Evolutionary conservation across 306 rosid genomes (phyloP).

Genomic region (Pyrus betulifolia): DNA sequence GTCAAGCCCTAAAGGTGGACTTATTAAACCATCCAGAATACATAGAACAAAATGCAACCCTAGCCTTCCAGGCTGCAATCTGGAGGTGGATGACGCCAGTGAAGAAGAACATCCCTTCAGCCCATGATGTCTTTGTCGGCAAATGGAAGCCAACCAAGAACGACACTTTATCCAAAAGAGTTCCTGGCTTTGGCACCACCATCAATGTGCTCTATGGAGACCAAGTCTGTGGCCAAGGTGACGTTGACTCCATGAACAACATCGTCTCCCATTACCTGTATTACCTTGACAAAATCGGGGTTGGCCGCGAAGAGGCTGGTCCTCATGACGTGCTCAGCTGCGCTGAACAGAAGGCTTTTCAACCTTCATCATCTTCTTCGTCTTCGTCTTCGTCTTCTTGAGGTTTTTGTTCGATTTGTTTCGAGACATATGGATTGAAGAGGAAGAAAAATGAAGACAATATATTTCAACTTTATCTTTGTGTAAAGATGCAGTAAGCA

Average conservation of each 20-base stretch:
- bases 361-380: constrained; percentile 42
- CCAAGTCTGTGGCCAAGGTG: constrained; percentile 63
- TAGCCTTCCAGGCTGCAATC: constrained; percentile 92
- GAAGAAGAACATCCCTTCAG: constrained; percentile 71
- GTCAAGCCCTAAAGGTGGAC: constrained; percentile 67
- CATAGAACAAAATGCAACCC: constrained; percentile 82
- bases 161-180: constrained; percentile 59
- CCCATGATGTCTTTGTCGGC: constrained; percentile 83
- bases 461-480: background rate
- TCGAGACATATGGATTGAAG: background rate
- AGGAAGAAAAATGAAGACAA: background rate
- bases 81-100: constrained; percentile 89
- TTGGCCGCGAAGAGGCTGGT: constrained; percentile 72
- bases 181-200: constrained; percentile 86
- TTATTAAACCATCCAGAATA: constrained; percentile 81
- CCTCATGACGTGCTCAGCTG: constrained; percentile 58
- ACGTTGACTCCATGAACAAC: constrained; percentile 63
- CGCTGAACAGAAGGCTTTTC: constrained; percentile 54
- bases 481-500: background rate
- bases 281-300: constrained; percentile 72
- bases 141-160: constrained; percentile 93
- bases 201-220: constrained; percentile 83
- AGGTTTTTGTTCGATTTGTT: background rate
- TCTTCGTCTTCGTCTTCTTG: constrained; percentile 32
- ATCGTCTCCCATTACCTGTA: constrained; percentile 65